phyloP scores from a whole-genome alignment of 352 stramenopile species.

The Phytophthora aleatoria region DNA sequence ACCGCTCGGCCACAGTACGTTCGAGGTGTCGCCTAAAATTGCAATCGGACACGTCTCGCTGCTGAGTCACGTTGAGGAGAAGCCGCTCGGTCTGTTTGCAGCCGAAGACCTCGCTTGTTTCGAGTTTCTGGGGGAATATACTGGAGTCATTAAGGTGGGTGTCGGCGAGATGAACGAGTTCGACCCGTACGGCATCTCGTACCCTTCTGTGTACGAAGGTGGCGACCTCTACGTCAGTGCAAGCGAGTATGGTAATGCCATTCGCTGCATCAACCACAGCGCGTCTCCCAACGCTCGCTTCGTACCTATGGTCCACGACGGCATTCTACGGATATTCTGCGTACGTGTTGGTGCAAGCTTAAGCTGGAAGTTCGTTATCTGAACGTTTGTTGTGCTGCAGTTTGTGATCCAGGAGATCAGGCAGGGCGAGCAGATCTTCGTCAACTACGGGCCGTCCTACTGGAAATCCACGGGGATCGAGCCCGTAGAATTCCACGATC shows the following conservation, averaged over 20 bases:
- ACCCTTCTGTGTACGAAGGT: conserved; percentile 70
- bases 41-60: conserved; percentile 55
- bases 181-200: conserved; percentile 74
- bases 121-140: conserved; percentile 73
- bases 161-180: conserved; percentile 42
- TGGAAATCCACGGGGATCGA: conserved; percentile 69
- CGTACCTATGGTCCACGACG: conserved; percentile 63
- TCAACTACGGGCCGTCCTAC: conserved; percentile 74
- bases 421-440: conserved; percentile 68
- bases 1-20: conserved; percentile 22
- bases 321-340: conserved; percentile 79
- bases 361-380: no score
- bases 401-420: conserved; percentile 56
- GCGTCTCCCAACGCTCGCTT: conserved; percentile 62
- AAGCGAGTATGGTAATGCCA: conserved; percentile 74
- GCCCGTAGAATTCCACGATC: conserved; percentile 44
- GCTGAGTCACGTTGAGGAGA: conserved; percentile 51
- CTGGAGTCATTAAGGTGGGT: conserved; percentile 65
- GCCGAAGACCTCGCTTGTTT: conserved; percentile 43
- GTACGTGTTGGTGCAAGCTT: conserved; percentile 35
- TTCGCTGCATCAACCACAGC: conserved; percentile 84
- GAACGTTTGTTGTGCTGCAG: conserved; percentile 31
- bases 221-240: conserved; percentile 74
- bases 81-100: conserved; percentile 69
- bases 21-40: conserved; percentile 52